Evolutionary conservation across 441 rosid genomes (phyloP).

Genomic region (Populus hybrid): DNA sequence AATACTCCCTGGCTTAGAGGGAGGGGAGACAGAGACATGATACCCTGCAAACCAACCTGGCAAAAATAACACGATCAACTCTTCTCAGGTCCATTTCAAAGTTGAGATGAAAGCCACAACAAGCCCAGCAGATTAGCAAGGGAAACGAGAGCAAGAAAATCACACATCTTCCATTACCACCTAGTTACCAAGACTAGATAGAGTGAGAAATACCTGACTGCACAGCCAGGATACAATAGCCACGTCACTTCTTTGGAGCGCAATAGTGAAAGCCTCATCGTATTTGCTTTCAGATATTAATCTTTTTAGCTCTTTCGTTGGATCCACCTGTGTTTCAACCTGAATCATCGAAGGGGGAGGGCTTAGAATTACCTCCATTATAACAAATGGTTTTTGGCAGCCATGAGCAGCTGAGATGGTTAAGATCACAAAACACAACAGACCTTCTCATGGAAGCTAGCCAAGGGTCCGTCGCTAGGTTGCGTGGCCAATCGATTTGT

Average conservation of each 20-base stretch:
- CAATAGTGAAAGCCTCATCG: constrained; percentile 64
- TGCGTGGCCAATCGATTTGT: constrained; percentile 45
- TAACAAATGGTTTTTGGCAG: background rate
- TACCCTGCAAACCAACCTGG: no score
- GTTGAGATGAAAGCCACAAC: no score
- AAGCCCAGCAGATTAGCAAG: no score
- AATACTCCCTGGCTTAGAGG: no score
- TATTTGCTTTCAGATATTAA: constrained; percentile 55
- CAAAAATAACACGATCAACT: no score
- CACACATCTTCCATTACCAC: background rate
- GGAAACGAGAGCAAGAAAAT: background rate
- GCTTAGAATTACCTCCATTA: constrained; percentile 1
- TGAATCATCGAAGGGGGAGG: constrained; percentile 3
- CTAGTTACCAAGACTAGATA: background rate
- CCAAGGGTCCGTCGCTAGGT: constrained; percentile 55
- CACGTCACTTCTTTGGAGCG: constrained; percentile 71
- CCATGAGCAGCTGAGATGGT: background rate
- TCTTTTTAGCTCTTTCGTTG: constrained; percentile 58
- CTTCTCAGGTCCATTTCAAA: no score
- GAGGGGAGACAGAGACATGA: no score
- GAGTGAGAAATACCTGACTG: constrained; percentile 43
- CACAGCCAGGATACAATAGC: constrained; percentile 76
- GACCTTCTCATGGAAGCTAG: constrained; percentile 53
- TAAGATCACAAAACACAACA: background rate
- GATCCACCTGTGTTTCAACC: constrained; percentile 60